phyloP scores from a whole-genome alignment of 2,329 filamentous ascomycete genomes.

The Phoma sp. region DNA sequence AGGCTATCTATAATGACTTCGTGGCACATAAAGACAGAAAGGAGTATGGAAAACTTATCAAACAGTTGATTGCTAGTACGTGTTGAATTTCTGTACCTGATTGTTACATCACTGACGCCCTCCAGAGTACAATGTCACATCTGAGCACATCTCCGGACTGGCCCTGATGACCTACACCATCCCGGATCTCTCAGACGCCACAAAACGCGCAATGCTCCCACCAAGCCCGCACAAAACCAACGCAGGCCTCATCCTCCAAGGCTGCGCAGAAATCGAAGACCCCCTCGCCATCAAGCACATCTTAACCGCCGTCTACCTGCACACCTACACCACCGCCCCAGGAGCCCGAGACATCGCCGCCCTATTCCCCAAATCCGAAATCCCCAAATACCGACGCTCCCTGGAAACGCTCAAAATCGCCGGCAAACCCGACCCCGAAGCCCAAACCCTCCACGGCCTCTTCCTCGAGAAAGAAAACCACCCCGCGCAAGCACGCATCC shows the following conservation, averaged over 20 bases:
- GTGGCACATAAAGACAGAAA: slow-evolving; percentile 26
- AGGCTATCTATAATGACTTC: slow-evolving; percentile 38
- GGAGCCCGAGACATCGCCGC: slow-evolving; percentile 24
- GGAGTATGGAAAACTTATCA: slow-evolving; percentile 19
- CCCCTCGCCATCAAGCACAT: slow-evolving; percentile 39
- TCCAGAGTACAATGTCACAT: slow-evolving; percentile 32
- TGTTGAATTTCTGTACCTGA: not conserved
- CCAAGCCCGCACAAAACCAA: slow-evolving; percentile 34
- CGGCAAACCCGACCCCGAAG: slow-evolving; percentile 30
- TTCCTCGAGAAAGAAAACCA: slow-evolving; percentile 39
- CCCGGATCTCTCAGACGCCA: slow-evolving; percentile 32
- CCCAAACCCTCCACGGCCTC: slow-evolving; percentile 40
- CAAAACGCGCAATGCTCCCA: slow-evolving; percentile 28
- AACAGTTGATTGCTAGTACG: slow-evolving; percentile 10
- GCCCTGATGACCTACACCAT: slow-evolving; percentile 36
- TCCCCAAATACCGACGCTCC: slow-evolving; percentile 26
- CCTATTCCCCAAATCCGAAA: slow-evolving; percentile 26
- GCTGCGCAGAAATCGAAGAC: slow-evolving; percentile 39
- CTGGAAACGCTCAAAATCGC: slow-evolving; percentile 28
- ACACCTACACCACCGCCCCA: slow-evolving; percentile 11
- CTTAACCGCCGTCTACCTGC: slow-evolving; percentile 35
- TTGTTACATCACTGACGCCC: slow-evolving; percentile 9
- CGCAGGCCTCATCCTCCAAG: slow-evolving; percentile 32
- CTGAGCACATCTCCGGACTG: slow-evolving; percentile 36
- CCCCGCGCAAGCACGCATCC: slow-evolving; percentile 23